Evolutionary conservation across 192 early-diverging fungal species (phyloP), one percentile per base, ranked within the genome.

Genomic region (Paraglomus brasilianum): DNA sequence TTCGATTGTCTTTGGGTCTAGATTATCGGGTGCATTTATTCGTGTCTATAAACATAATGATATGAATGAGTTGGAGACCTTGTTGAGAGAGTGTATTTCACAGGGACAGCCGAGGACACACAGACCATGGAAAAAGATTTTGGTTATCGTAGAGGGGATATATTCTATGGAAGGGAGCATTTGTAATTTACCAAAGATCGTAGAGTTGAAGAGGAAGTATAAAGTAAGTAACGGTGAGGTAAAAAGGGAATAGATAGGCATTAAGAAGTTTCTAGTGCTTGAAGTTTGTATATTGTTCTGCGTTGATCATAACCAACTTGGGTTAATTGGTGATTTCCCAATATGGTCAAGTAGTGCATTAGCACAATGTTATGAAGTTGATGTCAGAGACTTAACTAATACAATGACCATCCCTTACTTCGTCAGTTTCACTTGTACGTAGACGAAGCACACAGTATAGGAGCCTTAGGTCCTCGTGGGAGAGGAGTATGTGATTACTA

Each of bases 101-200:
- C 92, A 95, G 77, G 97, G 97, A 38, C 97, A 98, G 79, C 95
- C 95, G 22, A 86, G 97, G 60, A 98, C 95, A 8, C 95, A 97
- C 75, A 88, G 97, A 30, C 97, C 95, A 11, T 98, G 97, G 97
- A 96, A 96, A 80, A 98, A 98, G 81, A 98, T 98, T 75, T 75
- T 98, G 69, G 85, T 98, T 4, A 86, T 98, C 21, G 94, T 98
- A 24, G 95, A 98, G 72, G 95, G 95, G 42, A 81, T 98, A 30
- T 98, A 95, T 80, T 95, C 93, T 15, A 98, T 98, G 97, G 97
- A 98, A 75, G 97, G 97, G 46, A 89, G 88, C 71, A 91, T 95
- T 78, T 88, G 88, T 76, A 88, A 89, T 62, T 77, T 97, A 46
- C 95, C 94, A 41, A 89, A 91, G 64, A 88, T 97, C 59, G 77